Evolutionary conservation across 208 protist species (phyloP), one percentile per base, ranked within the genome.

Genomic region (Wallacemonas sp.): DNA sequence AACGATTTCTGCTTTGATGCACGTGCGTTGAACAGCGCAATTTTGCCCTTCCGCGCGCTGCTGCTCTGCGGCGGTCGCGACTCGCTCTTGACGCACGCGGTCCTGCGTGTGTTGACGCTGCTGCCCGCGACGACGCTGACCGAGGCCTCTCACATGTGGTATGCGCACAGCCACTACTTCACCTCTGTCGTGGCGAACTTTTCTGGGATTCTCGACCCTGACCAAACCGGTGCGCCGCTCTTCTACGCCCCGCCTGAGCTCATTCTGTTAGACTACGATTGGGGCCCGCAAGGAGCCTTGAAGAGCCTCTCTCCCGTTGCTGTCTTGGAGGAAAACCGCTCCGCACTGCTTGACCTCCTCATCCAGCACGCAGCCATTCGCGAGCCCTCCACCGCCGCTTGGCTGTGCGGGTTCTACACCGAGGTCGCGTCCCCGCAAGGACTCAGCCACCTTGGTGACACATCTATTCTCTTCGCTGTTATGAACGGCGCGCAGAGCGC

Each of bases 341-440:
- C 80, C 15, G 75, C 91, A n/a, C 69, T 94, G 54, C 62, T 96
- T 19, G 86, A 96, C 65, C 71, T 96, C 31, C 77, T 96, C 22
- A 91, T 91, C 65, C 63, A 78, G 41, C 77, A 94, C 67, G 84
- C 86, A 3, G 46, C 71, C 5, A 62, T 73, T 26, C 68, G 66
- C 9, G 71, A 80, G 73, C 79, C 72, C 12, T 87, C 81, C 6
- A 44, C 87, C 28, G 68, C 82, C 21, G 66, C 73, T 56, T 87
- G 81, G 82, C 67, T 92, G 45, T 85, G 73, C 55, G 80, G 79
- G 9, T 77, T 86, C 30, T 71, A 72, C 61, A 62, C 58, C 55
- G 66, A 55, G 31, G 62, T 68, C 21, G 39, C 62, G 34, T 15
- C 66, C 22, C 22, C 31, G 26, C 47, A 9, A 24, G 54, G 38